Evolutionary conservation across 805 yeast genomes (phyloP).

Genomic region (Vanderwaltozyma polyspora): DNA sequence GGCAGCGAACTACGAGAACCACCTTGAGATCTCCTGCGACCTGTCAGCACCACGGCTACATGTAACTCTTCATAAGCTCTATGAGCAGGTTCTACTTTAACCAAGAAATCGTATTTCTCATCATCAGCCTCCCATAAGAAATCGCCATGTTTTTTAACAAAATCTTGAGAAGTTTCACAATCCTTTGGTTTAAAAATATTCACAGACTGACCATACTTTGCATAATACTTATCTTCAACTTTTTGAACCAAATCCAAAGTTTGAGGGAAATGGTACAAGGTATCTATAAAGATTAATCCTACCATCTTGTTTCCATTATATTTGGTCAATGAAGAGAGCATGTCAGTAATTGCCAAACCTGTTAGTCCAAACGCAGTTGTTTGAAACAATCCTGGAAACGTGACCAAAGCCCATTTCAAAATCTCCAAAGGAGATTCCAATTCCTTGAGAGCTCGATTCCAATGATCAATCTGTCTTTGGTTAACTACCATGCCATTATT

Average conservation of each 20-base stretch:
- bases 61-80: constrained; percentile 65
- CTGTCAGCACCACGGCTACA: constrained; percentile 83
- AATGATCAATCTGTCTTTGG: constrained; percentile 47
- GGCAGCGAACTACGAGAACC: constrained; percentile 64
- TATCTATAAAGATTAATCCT: constrained; percentile 78
- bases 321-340: constrained; percentile 44
- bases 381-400: constrained; percentile 75
- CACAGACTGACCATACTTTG: constrained; percentile 28
- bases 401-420: constrained; percentile 69
- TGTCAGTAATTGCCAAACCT: constrained; percentile 80
- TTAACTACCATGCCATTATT: constrained; percentile 30
- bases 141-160: constrained; percentile 58
- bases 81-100: constrained; percentile 85
- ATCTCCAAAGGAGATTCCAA: constrained; percentile 55
- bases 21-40: constrained; percentile 85
- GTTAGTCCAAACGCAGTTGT: constrained; percentile 94
- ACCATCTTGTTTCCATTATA: constrained; percentile 22
- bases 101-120: constrained; percentile 68
- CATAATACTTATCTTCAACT: constrained; percentile 43
- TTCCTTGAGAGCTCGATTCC: constrained; percentile 49
- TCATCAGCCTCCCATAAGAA: constrained; percentile 79
- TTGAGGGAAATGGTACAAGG: constrained; percentile 91
- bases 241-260: constrained; percentile 62
- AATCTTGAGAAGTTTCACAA: constrained; percentile 47
- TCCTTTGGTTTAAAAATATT: constrained; percentile 60